phyloP scores from a whole-genome alignment of 768 basidiomycete genomes.

The Calvatia gigantea region DNA sequence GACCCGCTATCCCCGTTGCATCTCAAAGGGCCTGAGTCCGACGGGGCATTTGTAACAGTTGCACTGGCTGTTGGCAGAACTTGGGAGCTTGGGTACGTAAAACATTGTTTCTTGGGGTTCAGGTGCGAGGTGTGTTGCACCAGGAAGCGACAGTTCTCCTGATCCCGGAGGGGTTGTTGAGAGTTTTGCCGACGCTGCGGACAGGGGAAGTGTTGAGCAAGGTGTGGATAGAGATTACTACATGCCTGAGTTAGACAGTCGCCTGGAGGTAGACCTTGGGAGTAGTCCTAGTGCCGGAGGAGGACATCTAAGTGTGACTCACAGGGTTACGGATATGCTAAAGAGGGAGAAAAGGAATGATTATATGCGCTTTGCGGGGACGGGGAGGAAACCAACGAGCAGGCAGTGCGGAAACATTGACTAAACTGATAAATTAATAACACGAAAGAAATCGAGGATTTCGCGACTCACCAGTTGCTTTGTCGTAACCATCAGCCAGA shows the following conservation, averaged over 20 bases:
- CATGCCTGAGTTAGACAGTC: conserved; percentile 39
- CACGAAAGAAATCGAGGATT: not conserved
- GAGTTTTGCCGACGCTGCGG: conserved; percentile 4
- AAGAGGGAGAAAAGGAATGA: conserved; percentile 35
- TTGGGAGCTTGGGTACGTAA: conserved; percentile 53
- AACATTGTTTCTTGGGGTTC: conserved; percentile 36
- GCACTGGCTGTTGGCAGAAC: conserved; percentile 34
- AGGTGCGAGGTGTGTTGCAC: conserved; percentile 40
- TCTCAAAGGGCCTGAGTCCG: conserved; percentile 34
- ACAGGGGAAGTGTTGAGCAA: conserved; percentile 20
- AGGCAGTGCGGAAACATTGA: conserved; percentile 47
- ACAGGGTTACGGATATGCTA: conserved; percentile 38
- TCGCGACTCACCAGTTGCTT: conserved; percentile 40
- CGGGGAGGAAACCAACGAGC: conserved; percentile 43
- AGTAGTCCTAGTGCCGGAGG: conserved; percentile 59
- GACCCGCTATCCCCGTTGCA: too few relatives aligned
- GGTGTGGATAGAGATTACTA: conserved; percentile 15
- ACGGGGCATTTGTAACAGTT: conserved; percentile 23
- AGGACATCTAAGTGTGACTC: conserved; percentile 47
- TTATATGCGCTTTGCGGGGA: conserved; percentile 33
- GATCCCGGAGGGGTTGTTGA: not conserved
- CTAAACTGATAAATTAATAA: conserved; percentile 30
- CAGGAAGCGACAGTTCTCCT: conserved; percentile 31
- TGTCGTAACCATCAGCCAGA: conserved; percentile 56
- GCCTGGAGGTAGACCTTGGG: conserved; percentile 75